A percentile compares a stretch with the other conserved stretches of the same genome.
phyloP scores from a whole-genome alignment of 441 rosid genomes.

The Brassica balearica region DNA sequence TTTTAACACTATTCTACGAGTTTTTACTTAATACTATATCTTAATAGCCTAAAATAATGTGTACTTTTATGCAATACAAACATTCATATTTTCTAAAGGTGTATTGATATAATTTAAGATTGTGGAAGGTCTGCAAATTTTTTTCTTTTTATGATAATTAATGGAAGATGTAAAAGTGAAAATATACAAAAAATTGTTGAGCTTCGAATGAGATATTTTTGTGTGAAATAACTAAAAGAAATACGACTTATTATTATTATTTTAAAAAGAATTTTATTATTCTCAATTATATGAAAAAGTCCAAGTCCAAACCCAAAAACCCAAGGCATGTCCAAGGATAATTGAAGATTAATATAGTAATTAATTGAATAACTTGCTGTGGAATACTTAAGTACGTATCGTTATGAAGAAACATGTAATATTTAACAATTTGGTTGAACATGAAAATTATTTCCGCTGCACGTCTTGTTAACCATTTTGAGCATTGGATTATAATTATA shows the following conservation, averaged over 20 bases:
- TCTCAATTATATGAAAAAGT: neutral
- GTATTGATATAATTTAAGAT: neutral
- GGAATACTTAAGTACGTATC: neutral
- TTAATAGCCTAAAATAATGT: neutral
- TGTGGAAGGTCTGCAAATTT: neutral
- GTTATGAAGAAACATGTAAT: neutral
- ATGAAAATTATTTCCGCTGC: slow-evolving; percentile 3
- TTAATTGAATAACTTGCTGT: slow-evolving; percentile 31
- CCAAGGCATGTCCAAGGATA: slow-evolving; percentile 24
- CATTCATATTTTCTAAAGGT: neutral
- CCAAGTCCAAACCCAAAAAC: slow-evolving; percentile 8
- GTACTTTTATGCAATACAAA: neutral
- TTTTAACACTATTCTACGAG: neutral
- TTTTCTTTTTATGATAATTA: neutral
- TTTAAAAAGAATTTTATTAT: neutral
- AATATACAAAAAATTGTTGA: neutral
- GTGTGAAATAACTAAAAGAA: neutral
- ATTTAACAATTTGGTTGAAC: neutral
- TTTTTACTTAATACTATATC: neutral
- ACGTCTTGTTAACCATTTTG: slow-evolving; percentile 18
- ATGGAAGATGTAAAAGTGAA: neutral
- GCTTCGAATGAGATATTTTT: neutral
- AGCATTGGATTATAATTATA: neutral
- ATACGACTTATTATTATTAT: neutral
- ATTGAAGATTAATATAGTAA: slow-evolving; percentile 7